These are phyloP conservation scores for Juglanconis oblonga DNA, from an alignment of 2,329 filamentous ascomycete genomes.

Conservation along the genomic window DNA sequence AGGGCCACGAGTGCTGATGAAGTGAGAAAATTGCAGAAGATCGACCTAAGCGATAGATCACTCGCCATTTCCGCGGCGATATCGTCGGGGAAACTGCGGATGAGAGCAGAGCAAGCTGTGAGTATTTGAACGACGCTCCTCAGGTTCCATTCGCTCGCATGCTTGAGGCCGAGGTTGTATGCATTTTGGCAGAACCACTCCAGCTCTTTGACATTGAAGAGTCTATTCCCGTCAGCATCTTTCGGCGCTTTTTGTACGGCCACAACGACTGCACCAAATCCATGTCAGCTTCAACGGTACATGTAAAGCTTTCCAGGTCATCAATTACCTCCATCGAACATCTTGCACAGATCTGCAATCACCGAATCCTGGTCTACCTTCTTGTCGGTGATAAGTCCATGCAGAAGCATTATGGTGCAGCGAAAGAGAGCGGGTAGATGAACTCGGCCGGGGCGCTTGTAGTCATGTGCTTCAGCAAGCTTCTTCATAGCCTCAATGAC, in stretches of 20 bases:
- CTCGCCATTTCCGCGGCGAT: constrained; percentile 36
- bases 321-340: constrained; percentile 43
- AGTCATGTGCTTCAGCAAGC: constrained; percentile 55
- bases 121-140: constrained; percentile 55
- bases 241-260: constrained; percentile 37
- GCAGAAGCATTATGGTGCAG: constrained; percentile 52
- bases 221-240: constrained; percentile 38
- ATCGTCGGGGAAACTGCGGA: constrained; percentile 48
- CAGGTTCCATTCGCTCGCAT: constrained; percentile 53
- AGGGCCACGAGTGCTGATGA: constrained; percentile 49
- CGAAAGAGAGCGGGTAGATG: constrained; percentile 64
- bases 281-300: not conserved
- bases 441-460: constrained; percentile 42
- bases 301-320: not conserved
- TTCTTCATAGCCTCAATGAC: constrained; percentile 58
- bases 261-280: constrained; percentile 34
- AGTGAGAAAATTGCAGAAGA: constrained; percentile 71
- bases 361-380: constrained; percentile 21
- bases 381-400: constrained; percentile 34
- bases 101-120: constrained; percentile 48
- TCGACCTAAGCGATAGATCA: constrained; percentile 55
- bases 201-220: constrained; percentile 64
- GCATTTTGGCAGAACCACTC: constrained; percentile 82
- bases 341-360: constrained; percentile 50
- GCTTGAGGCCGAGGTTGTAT: constrained; percentile 72